Conservation (phyloP, 768 basidiomycete genomes). For the Lyophyllum atratum region DNA sequence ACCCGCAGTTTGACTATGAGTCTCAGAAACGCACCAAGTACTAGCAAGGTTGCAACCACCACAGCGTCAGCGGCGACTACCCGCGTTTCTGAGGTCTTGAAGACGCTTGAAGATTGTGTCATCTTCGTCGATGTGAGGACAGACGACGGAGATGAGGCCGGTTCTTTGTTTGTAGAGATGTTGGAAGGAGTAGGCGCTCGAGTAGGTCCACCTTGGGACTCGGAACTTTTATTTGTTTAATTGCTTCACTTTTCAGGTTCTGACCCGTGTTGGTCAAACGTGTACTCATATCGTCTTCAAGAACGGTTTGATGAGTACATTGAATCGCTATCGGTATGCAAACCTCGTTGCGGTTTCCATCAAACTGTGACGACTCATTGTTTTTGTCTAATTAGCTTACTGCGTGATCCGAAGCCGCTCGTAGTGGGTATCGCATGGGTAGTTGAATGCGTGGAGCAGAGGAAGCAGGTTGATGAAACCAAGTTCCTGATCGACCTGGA, state of each 20-base stretch:
- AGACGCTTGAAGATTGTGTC: conserved; percentile 69
- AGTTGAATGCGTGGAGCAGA: conserved; percentile 79
- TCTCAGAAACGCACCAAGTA: conserved; percentile 12
- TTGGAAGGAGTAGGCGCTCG: conserved; percentile 76
- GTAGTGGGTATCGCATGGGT: conserved; percentile 91
- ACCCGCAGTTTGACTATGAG: conserved; percentile 9
- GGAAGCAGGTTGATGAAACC: conserved; percentile 61
- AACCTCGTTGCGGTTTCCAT: background rate
- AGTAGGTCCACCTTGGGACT: conserved; percentile 37
- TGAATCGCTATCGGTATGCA: conserved; percentile 68
- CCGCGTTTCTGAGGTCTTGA: conserved; percentile 37
- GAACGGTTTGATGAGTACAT: conserved; percentile 74
- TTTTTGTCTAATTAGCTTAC: conserved; percentile 37
- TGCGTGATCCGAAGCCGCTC: conserved; percentile 67
- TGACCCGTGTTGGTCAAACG: conserved; percentile 65
- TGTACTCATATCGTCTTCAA: conserved; percentile 89
- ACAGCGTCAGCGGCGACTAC: conserved; percentile 22
- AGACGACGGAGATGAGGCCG: conserved; percentile 81
- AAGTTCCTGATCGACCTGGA: conserved; percentile 69
- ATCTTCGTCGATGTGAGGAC: conserved; percentile 90
- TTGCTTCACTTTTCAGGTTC: conserved; percentile 41
- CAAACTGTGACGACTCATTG: background rate
- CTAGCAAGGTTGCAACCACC: conserved; percentile 15
- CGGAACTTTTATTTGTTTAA: background rate
- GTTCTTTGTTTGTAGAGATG: conserved; percentile 83